Evolutionary conservation across 768 basidiomycete species (phyloP).

Genomic region (Krasilnikovozyma curviuscula): DNA sequence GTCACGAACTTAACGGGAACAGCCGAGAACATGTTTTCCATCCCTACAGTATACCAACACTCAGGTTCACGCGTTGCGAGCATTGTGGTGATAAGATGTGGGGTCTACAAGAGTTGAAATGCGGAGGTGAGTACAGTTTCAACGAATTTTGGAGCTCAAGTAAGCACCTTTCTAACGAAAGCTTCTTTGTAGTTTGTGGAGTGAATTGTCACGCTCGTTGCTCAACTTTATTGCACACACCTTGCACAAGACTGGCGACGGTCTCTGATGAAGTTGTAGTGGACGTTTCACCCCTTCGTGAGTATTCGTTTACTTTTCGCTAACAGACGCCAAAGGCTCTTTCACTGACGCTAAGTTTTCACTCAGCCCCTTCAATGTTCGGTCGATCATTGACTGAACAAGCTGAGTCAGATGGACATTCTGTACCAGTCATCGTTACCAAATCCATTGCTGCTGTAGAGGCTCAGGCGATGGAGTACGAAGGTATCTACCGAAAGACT

Average conservation of each 20-base stretch:
- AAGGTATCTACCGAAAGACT: slow-evolving; percentile 95
- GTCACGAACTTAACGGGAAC: slow-evolving; percentile 22
- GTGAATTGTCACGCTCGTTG: slow-evolving; percentile 78
- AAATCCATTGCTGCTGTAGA: slow-evolving; percentile 95
- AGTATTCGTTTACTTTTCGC: slow-evolving; percentile 10
- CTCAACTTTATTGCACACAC: slow-evolving; percentile 41
- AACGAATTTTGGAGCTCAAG: too few relatives aligned
- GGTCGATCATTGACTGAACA: slow-evolving; percentile 76
- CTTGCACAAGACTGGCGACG: slow-evolving; percentile 36
- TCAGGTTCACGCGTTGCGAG: slow-evolving; percentile 81
- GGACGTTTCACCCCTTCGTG: slow-evolving; percentile 25
- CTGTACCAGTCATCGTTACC: slow-evolving; percentile 71
- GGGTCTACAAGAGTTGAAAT: slow-evolving; percentile 77
- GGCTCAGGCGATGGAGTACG: slow-evolving; percentile 67
- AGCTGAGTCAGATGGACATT: slow-evolving; percentile 31
- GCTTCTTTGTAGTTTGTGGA: slow-evolving; percentile 43
- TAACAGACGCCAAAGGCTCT: not conserved
- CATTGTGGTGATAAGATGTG: slow-evolving; percentile 97
- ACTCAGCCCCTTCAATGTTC: slow-evolving; percentile 68
- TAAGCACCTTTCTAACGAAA: not conserved
- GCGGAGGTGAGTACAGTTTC: slow-evolving; percentile 45
- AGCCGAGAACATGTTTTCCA: slow-evolving; percentile 64
- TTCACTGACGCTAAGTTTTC: slow-evolving; percentile 13
- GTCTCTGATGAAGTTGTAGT: not conserved
- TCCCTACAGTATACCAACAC: slow-evolving; percentile 46